phyloP scores from a whole-genome alignment of 805 yeast genomes.

The Schwanniomyces yamadae region DNA sequence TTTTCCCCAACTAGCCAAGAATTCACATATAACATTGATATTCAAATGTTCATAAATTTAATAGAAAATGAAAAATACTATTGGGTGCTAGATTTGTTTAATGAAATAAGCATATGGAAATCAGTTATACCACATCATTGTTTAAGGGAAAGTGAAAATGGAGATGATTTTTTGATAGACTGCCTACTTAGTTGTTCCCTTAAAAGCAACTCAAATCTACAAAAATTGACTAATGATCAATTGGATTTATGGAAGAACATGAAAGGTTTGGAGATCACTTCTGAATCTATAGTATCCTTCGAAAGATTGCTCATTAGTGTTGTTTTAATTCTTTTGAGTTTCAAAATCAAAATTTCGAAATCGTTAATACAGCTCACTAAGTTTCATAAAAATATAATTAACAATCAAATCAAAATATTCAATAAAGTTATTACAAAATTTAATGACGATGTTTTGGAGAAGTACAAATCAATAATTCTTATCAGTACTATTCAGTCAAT shows the following conservation, averaged over 20 bases:
- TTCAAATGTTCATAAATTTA: conserved; percentile 19
- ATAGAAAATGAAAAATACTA: conserved; percentile 35
- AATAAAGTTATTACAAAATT: conserved; percentile 25
- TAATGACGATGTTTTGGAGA: conserved; percentile 5
- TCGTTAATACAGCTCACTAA: conserved; percentile 10
- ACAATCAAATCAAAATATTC: conserved; percentile 33
- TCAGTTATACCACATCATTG: conserved; percentile 34
- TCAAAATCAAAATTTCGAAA: conserved; percentile 16
- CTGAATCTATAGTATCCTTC: conserved; percentile 15
- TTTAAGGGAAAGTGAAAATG: conserved; percentile 14
- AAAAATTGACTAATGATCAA: conserved; percentile 20
- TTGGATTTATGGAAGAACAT: conserved; percentile 21
- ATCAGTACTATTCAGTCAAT: conserved; percentile 32
- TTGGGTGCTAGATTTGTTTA: conserved; percentile 41
- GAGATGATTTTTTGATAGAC: conserved; percentile 22
- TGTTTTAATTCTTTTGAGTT: conserved; percentile 25
- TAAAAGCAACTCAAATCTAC: conserved; percentile 8
- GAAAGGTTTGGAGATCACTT: conserved; percentile 9
- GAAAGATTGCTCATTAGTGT: conserved; percentile 33
- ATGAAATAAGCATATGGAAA: conserved; percentile 40
- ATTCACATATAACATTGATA: conserved; percentile 15
- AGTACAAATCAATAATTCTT: conserved; percentile 20
- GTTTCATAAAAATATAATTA: conserved; percentile 16
- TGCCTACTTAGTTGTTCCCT: conserved; percentile 32
- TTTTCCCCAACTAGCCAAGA: conserved; percentile 3